These are phyloP conservation scores for Phytophthora niederhauseri DNA, from an alignment of 352 stramenopile species.

Conservation along the genomic window DNA sequence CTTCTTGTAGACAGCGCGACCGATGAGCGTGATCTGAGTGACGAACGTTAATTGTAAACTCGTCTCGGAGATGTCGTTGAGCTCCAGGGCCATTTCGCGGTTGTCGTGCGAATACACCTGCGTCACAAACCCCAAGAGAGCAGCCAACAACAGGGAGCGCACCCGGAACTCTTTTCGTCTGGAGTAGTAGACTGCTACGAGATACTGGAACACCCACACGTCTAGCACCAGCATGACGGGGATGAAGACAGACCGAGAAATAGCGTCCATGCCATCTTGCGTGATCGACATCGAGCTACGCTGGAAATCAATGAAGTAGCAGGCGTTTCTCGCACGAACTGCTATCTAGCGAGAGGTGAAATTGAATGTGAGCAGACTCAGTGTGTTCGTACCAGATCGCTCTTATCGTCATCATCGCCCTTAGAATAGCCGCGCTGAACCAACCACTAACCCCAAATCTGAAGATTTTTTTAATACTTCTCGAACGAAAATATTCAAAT, in stretches of 20 bases:
- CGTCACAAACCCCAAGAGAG: constrained; percentile 29
- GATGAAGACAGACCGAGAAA: constrained; percentile 13
- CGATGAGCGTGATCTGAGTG: constrained; percentile 39
- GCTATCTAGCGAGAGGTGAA: too few species aligned
- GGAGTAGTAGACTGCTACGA: constrained; percentile 24
- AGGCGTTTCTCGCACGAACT: too few species aligned
- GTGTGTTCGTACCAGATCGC: too few species aligned
- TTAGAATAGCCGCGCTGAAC: too few species aligned
- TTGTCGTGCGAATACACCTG: constrained; percentile 26
- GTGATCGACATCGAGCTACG: constrained; percentile 16
- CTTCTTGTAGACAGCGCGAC: constrained; percentile 20
- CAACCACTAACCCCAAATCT: too few species aligned
- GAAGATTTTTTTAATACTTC: too few species aligned
- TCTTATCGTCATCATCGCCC: too few species aligned
- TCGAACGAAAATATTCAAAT: too few species aligned
- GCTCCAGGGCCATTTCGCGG: constrained; percentile 9
- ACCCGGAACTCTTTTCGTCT: constrained; percentile 19
- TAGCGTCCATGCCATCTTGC: constrained; percentile 12
- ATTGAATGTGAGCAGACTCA: too few species aligned
- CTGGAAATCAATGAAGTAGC: neutral
- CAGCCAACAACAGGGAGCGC: constrained; percentile 11
- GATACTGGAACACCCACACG: constrained; percentile 15
- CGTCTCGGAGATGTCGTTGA: constrained; percentile 41
- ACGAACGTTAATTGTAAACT: constrained; percentile 38
- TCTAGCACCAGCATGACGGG: constrained; percentile 23